These are phyloP conservation scores for Botrytis porri DNA, from an alignment of 2,329 filamentous ascomycete genomes.

Conservation along the genomic window DNA sequence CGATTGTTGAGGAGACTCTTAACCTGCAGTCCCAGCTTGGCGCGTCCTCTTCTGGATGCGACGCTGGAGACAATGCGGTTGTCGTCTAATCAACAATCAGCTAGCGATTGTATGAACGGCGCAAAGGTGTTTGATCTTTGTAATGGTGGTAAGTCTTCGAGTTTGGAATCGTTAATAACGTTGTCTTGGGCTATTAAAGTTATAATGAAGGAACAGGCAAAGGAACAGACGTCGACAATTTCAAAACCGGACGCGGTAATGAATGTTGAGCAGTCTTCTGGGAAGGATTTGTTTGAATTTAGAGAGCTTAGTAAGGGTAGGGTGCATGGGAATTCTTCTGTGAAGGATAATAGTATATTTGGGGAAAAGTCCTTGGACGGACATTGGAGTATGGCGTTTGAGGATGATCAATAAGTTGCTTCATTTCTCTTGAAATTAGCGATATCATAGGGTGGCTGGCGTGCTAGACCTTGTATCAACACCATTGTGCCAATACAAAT, in stretches of 20 bases:
- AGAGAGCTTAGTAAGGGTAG: conserved; percentile 20
- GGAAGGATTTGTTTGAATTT: conserved; percentile 33
- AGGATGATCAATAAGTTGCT: conserved; percentile 21
- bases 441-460: background rate
- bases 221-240: conserved; percentile 26
- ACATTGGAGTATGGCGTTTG: conserved; percentile 34
- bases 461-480: conserved; percentile 3
- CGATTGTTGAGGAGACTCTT: conserved; percentile 50
- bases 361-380: conserved; percentile 34
- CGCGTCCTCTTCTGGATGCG: conserved; percentile 71
- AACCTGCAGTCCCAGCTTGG: conserved; percentile 71
- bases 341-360: conserved; percentile 21
- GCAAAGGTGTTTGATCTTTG: conserved; percentile 32
- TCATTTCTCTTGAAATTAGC: conserved; percentile 1
- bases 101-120: conserved; percentile 36
- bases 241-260: conserved; percentile 31
- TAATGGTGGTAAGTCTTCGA: conserved; percentile 29
- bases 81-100: conserved; percentile 52
- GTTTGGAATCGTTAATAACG: conserved; percentile 37
- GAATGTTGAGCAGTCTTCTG: conserved; percentile 33
- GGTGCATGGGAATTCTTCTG: conserved; percentile 7
- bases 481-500: conserved; percentile 2
- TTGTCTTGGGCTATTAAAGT: conserved; percentile 37
- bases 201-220: conserved; percentile 31
- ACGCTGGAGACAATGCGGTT: conserved; percentile 72